These are phyloP conservation scores for Colletotrichum siamense DNA, from an alignment of 2,329 filamentous ascomycete genomes.

Conservation along the genomic window DNA sequence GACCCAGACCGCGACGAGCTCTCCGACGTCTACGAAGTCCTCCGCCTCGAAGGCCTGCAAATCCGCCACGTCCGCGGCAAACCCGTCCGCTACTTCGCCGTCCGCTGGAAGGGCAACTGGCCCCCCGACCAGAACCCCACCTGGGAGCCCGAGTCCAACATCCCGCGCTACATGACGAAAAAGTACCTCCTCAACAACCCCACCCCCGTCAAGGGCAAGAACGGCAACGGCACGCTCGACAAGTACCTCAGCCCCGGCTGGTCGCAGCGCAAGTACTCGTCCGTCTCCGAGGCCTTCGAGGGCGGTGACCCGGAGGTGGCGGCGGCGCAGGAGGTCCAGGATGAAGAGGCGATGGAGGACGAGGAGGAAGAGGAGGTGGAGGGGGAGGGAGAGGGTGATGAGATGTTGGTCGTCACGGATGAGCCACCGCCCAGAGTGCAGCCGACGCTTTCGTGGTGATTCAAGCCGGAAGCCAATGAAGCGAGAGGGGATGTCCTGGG, in stretches of 20 bases:
- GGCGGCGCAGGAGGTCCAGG: conserved; percentile 21
- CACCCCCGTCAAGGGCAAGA: conserved; percentile 16
- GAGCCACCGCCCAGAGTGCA: conserved; percentile 23
- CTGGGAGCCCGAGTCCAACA: conserved; percentile 62
- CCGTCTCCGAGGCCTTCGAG: conserved; percentile 37
- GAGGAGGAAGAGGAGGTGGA: conserved; percentile 28
- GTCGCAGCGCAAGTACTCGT: conserved; percentile 35
- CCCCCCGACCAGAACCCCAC: conserved; percentile 60
- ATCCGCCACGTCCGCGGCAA: conserved; percentile 40
- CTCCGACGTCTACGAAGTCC: conserved; percentile 45
- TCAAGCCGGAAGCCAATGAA: neutral
- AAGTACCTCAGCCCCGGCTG: neutral
- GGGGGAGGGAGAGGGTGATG: conserved; percentile 21
- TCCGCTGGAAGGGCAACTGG: conserved; percentile 64
- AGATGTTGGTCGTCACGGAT: conserved; percentile 33
- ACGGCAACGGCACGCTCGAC: neutral
- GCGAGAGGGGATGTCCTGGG: neutral
- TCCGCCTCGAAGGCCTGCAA: conserved; percentile 48
- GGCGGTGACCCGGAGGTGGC: conserved; percentile 27
- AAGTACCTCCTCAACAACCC: conserved; percentile 41
- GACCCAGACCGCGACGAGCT: conserved; percentile 19
- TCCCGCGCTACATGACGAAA: conserved; percentile 45
- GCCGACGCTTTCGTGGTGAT: conserved; percentile 7
- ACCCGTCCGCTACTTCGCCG: conserved; percentile 51
- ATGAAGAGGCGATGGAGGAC: conserved; percentile 26